A percentile compares a stretch with the other conserved stretches of the same genome.
Evolutionary conservation across 2,329 filamentous ascomycete genomes (phyloP).

Genomic region (Dactylellina leptospora): DNA sequence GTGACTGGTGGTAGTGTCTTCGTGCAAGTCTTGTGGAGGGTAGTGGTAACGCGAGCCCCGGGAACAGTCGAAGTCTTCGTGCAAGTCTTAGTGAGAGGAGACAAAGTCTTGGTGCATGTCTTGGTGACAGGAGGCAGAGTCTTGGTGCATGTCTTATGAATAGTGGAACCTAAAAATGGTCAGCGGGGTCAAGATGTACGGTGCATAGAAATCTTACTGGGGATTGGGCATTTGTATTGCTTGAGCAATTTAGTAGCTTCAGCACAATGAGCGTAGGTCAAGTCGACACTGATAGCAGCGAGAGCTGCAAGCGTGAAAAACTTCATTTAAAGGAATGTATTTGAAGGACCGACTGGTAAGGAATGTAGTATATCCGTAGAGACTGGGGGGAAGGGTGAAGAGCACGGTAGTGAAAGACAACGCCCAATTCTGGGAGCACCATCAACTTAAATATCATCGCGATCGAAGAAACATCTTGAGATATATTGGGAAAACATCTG

Average conservation of each 20-base stretch:
- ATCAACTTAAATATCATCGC: too few species aligned
- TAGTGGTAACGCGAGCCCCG: neutral
- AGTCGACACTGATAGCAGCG: slow-evolving; percentile 23
- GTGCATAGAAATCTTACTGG: neutral
- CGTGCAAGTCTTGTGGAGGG: neutral
- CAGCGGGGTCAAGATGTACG: neutral
- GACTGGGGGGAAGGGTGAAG: neutral
- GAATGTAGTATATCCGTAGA: neutral
- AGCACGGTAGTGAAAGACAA: too few species aligned
- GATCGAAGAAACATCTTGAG: too few species aligned
- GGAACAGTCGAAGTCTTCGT: neutral
- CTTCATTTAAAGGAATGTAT: slow-evolving; percentile 34
- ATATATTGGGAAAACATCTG: too few species aligned
- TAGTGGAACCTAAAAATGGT: neutral
- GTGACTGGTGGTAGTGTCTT: neutral
- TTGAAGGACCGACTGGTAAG: neutral
- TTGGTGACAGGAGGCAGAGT: neutral
- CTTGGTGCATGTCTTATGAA: neutral
- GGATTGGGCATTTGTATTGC: neutral
- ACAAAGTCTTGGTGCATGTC: neutral
- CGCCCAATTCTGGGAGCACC: too few species aligned
- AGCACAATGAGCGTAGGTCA: slow-evolving; percentile 19
- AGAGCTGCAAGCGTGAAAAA: neutral
- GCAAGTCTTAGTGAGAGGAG: neutral
- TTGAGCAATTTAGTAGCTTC: slow-evolving; percentile 8